phyloP scores from a whole-genome alignment of 2,329 filamentous ascomycete species.

The Cadophora sp. region DNA sequence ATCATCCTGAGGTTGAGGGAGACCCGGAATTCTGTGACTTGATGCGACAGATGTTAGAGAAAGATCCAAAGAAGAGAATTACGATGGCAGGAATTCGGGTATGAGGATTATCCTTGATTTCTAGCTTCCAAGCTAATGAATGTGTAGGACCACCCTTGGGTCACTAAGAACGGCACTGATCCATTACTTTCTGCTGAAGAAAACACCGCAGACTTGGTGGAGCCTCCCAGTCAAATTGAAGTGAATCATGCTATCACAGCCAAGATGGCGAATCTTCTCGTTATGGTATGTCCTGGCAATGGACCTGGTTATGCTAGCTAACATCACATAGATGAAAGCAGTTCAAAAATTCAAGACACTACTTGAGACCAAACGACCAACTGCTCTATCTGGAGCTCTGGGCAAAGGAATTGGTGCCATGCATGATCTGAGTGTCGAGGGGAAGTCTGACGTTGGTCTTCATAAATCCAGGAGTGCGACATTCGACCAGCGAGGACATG shows the following conservation, averaged over 20 bases:
- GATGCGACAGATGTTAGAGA: slow-evolving; percentile 77
- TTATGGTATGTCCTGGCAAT: slow-evolving; percentile 64
- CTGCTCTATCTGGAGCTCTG: slow-evolving; percentile 63
- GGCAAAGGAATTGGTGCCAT: slow-evolving; percentile 59
- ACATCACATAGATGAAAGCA: slow-evolving; percentile 74
- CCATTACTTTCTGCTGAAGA: slow-evolving; percentile 81
- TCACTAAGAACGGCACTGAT: slow-evolving; percentile 81
- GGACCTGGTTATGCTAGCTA: slow-evolving; percentile 12
- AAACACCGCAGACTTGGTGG: slow-evolving; percentile 82
- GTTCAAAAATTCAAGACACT: slow-evolving; percentile 87
- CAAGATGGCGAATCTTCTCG: slow-evolving; percentile 86
- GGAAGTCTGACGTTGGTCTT: slow-evolving; percentile 38
- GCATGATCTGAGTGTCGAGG: slow-evolving; percentile 58
- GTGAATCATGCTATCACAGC: slow-evolving; percentile 89
- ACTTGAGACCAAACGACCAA: slow-evolving; percentile 61
- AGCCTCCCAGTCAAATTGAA: slow-evolving; percentile 87
- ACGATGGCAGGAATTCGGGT: slow-evolving; percentile 84
- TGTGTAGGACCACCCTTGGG: slow-evolving; percentile 85
- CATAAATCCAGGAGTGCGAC: slow-evolving; percentile 57
- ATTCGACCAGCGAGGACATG: slow-evolving; percentile 55
- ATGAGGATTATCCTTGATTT: slow-evolving; percentile 46
- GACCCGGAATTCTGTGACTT: slow-evolving; percentile 76
- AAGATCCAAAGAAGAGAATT: slow-evolving; percentile 84
- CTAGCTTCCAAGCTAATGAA: slow-evolving; percentile 17
- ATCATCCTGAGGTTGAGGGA: slow-evolving; percentile 66